Evolutionary conservation across 306 rosid species (phyloP), one percentile per base, ranked within the genome.

Genomic region (Malus orientalis): DNA sequence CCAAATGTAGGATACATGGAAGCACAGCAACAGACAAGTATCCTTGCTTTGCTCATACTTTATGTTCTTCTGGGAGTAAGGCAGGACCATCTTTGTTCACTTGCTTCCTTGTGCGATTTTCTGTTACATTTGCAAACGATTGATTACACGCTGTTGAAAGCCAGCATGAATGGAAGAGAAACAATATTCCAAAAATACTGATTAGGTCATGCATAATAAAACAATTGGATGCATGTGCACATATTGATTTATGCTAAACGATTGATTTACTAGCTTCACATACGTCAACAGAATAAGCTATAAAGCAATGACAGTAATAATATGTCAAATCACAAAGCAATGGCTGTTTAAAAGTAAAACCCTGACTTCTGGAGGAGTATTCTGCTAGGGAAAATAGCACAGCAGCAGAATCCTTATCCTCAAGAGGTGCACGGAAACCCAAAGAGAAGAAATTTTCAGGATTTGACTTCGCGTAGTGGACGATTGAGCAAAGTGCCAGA

Each of bases 401-500:
- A 70, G 85, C 81, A 29, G 87, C 90, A 75, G 77, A 58, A 75
- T 71, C 79, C 85, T 83, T 89, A 47, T 87, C 91, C 60, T 87
- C 85, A 18, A 29, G 40, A 22, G 87, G 60, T 79, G 96, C 82
- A 81, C 25, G 85, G 51, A 95, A 89, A 69, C 98, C 98, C 83
- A 92, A 83, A 0, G 96, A 87, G 86, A 83, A 89, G 73, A 92
- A 83, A 61, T 49, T 77, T 73, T 29, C 71, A 69, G 98, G 92
- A 78, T 85, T 87, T n/a, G 91, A 92, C 86, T 88, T 92, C 29
- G 93, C 96, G 67, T 89, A 92, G 74, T 27, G 85, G 75, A 89
- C 85, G 71, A 94, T 32, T 42, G 97, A 86, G 82, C 79, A 92
- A 76, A 92, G 68, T 45, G 91, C 89, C 85, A 95, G 75, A 76